A percentile compares a stretch with the other conserved stretches of the same genome.
These are phyloP conservation scores for Clavispora asparagi DNA, from an alignment of 805 yeast genomes.

Conservation along the genomic window DNA sequence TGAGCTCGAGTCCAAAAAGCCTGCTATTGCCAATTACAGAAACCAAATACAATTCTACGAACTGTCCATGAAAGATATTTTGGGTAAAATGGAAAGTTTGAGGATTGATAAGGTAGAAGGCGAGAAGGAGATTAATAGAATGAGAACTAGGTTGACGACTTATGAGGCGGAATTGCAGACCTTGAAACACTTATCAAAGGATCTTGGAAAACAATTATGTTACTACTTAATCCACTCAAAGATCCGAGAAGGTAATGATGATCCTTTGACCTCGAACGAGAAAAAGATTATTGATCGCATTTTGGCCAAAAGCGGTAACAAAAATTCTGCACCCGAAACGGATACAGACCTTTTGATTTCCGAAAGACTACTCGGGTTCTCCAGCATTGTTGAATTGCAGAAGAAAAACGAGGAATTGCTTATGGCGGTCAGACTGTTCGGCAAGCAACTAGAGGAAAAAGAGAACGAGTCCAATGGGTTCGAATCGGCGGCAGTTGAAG, in stretches of 20 bases:
- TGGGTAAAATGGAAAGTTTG: slow-evolving; percentile 46
- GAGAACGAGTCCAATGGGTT: slow-evolving; percentile 42
- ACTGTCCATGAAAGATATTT: slow-evolving; percentile 52
- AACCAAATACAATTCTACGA: slow-evolving; percentile 49
- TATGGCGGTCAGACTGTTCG: slow-evolving; percentile 63
- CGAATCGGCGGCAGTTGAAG: slow-evolving; percentile 48
- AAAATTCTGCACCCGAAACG: slow-evolving; percentile 31
- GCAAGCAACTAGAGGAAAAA: slow-evolving; percentile 61
- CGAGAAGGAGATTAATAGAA: slow-evolving; percentile 33
- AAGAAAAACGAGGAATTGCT: slow-evolving; percentile 70
- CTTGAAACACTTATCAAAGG: slow-evolving; percentile 56
- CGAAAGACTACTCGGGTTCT: slow-evolving; percentile 68
- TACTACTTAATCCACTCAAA: slow-evolving; percentile 62
- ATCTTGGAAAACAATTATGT: slow-evolving; percentile 81
- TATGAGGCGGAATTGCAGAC: slow-evolving; percentile 42
- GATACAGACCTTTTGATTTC: slow-evolving; percentile 73
- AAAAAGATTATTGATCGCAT: slow-evolving; percentile 57
- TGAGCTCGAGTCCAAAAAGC: slow-evolving; percentile 76
- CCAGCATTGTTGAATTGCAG: slow-evolving; percentile 61
- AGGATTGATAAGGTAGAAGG: slow-evolving; percentile 45
- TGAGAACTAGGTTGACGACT: slow-evolving; percentile 33
- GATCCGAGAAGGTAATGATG: slow-evolving; percentile 49
- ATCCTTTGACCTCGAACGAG: slow-evolving; percentile 63
- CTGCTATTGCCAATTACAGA: slow-evolving; percentile 64
- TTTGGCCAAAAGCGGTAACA: slow-evolving; percentile 33